phyloP scores from a whole-genome alignment of 257 asterid species.

The Leptodermis oblonga region DNA sequence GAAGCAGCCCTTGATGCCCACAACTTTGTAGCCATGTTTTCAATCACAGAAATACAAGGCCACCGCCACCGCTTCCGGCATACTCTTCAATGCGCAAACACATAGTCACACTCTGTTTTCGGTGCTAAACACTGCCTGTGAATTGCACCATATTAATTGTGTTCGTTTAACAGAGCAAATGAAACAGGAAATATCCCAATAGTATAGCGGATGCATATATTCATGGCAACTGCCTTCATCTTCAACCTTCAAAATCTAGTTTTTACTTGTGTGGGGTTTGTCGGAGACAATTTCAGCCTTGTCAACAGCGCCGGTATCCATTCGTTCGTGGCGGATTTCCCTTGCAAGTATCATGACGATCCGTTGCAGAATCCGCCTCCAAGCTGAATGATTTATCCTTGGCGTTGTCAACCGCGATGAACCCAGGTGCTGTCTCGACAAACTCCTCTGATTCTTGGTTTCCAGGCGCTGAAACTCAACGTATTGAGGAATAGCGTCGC shows the following conservation, averaged over 20 bases:
- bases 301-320: constrained; percentile 68
- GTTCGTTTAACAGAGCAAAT: neutral
- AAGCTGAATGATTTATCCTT: constrained; percentile 40
- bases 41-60: no score
- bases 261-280: constrained; percentile 47
- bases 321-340: constrained; percentile 99
- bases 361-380: constrained; percentile 38
- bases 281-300: constrained; percentile 43
- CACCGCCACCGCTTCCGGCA: no score
- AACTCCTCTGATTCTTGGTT: constrained; percentile 56
- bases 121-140: no score
- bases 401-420: constrained; percentile 48
- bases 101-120: no score
- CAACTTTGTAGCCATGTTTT: constrained; percentile 63
- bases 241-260: neutral
- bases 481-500: constrained; percentile 43
- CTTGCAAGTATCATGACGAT: constrained; percentile 49
- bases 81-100: no score
- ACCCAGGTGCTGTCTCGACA: constrained; percentile 81
- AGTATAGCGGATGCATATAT: no score
- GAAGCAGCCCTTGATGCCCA: constrained; percentile 90
- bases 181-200: no score
- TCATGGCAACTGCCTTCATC: neutral
- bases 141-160: neutral
- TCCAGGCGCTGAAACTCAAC: constrained; percentile 58